Percentiles rank a stretch among this genome's conserved stretches.
phyloP scores from a whole-genome alignment of 2,329 filamentous ascomycete genomes.

The Hypoxylon sp. region DNA sequence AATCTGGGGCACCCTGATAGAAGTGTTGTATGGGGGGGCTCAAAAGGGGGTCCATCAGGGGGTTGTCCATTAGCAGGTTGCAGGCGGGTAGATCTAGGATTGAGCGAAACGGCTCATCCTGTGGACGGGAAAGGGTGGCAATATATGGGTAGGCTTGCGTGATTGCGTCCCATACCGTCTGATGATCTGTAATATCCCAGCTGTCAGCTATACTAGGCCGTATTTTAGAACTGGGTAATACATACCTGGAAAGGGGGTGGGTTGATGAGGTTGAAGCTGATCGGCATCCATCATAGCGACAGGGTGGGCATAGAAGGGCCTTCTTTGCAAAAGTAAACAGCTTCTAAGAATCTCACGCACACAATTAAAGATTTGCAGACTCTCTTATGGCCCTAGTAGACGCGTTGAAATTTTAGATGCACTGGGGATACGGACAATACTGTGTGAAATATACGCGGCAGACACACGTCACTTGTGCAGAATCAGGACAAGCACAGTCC shows the following conservation, averaged over 20 bases:
- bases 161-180: not conserved
- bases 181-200: not conserved
- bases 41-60: too few relatives aligned
- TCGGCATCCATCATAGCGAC: not conserved
- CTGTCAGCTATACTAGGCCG: not conserved
- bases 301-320: not conserved
- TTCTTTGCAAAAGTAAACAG: not conserved
- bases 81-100: not conserved
- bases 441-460: not conserved
- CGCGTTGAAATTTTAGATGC: not conserved
- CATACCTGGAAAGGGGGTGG: not conserved
- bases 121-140: not conserved
- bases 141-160: not conserved
- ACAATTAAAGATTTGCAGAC: not conserved
- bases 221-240: not conserved
- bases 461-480: not conserved
- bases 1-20: too few relatives aligned
- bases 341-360: not conserved
- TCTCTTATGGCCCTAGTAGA: not conserved
- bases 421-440: not conserved
- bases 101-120: not conserved
- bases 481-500: not conserved
- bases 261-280: too few relatives aligned
- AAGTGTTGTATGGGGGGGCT: too few relatives aligned
- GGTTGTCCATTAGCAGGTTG: too few relatives aligned